Conservation (phyloP, 225 moss, liverwort and hornwort genomes). For the Sphagnum contortum region DNA sequence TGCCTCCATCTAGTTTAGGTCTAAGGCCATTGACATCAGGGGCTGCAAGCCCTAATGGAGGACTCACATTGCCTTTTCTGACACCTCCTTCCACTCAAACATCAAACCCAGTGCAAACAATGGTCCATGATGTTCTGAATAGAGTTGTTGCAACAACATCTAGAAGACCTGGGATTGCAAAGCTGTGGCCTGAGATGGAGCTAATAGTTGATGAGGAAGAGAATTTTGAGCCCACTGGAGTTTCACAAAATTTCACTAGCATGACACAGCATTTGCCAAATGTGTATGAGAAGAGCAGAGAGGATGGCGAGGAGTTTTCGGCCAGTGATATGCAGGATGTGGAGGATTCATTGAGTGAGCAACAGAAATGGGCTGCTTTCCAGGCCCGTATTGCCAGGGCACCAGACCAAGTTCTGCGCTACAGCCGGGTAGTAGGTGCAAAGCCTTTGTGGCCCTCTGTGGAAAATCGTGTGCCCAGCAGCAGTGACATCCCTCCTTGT, state of each 20-base stretch:
- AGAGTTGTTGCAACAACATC: constrained; percentile 8
- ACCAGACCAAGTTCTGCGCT: constrained; percentile 73
- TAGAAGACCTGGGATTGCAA: constrained; percentile 11
- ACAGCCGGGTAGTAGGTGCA: constrained; percentile 51
- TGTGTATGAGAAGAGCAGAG: constrained; percentile 64
- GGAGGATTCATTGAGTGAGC: constrained; percentile 63
- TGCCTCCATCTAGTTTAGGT: neutral
- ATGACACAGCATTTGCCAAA: constrained; percentile 40
- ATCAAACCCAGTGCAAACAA: constrained; percentile 11
- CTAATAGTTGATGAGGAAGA: constrained; percentile 44
- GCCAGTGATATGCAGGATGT: constrained; percentile 65
- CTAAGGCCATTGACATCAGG: neutral
- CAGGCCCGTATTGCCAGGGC: constrained; percentile 63
- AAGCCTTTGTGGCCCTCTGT: constrained; percentile 85
- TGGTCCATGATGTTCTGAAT: neutral
- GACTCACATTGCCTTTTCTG: neutral
- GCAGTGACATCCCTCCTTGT: constrained; percentile 47
- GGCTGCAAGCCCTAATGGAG: neutral
- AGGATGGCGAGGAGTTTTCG: constrained; percentile 44
- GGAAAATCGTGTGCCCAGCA: constrained; percentile 43
- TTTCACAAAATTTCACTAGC: constrained; percentile 2
- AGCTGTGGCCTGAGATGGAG: constrained; percentile 84
- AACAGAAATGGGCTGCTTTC: constrained; percentile 88
- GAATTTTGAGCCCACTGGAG: constrained; percentile 10
- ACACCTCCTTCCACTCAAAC: too few relatives aligned